A percentile compares a stretch with the other conserved stretches of the same genome.
phyloP scores from a whole-genome alignment of 2,329 filamentous ascomycete species.

The Coleophoma eucalyptorum region DNA sequence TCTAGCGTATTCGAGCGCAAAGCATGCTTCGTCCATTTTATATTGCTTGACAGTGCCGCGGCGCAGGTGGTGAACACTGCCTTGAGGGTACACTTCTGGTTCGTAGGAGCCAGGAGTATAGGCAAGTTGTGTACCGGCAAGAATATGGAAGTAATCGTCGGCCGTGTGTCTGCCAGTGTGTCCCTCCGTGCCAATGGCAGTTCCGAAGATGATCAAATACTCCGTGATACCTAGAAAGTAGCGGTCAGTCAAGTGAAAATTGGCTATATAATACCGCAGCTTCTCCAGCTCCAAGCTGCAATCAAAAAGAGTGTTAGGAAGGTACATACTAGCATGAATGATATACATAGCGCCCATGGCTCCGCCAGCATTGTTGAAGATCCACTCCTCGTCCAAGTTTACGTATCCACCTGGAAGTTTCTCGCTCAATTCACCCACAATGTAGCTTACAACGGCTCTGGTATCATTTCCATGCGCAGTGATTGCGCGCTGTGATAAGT shows the following conservation, averaged over 20 bases:
- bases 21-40: constrained; percentile 72
- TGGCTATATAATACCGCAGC: background rate
- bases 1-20: constrained; percentile 78
- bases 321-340: constrained; percentile 71
- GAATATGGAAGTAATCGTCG: constrained; percentile 93
- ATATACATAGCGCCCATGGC: constrained; percentile 93
- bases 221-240: constrained; percentile 64
- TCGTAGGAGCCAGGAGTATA: constrained; percentile 66
- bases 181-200: constrained; percentile 79
- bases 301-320: too few relatives aligned
- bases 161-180: constrained; percentile 86
- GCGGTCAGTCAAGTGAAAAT: background rate
- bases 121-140: constrained; percentile 72
- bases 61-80: constrained; percentile 67
- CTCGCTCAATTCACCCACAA: constrained; percentile 62
- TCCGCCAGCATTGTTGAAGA: constrained; percentile 89
- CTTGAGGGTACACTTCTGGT: constrained; percentile 66
- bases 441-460: constrained; percentile 60
- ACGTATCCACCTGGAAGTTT: constrained; percentile 47
- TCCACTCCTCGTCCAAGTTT: constrained; percentile 75
- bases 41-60: constrained; percentile 78
- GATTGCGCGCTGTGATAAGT: constrained; percentile 64
- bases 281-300: background rate
- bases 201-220: constrained; percentile 87
- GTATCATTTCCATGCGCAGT: constrained; percentile 73